phyloP scores from a whole-genome alignment of 768 basidiomycete species.

The Trametes punicea region DNA sequence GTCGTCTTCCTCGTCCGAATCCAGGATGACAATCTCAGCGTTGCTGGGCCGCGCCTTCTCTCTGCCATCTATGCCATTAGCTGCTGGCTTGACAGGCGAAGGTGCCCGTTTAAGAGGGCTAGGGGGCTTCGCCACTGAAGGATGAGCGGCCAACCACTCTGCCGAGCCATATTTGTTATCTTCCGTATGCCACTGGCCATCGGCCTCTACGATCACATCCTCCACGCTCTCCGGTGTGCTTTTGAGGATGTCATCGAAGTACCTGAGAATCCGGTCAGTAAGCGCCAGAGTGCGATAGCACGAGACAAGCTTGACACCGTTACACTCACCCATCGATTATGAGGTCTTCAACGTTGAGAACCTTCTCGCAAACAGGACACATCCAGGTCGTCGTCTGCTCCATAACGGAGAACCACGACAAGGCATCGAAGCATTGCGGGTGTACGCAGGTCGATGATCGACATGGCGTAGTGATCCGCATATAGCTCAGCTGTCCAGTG shows the following conservation, averaged over 20 bases:
- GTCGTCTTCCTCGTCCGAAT: constrained; percentile 73
- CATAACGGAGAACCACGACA: constrained; percentile 92
- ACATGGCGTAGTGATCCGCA: constrained; percentile 79
- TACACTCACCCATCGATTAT: constrained; percentile 85
- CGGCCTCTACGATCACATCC: constrained; percentile 89
- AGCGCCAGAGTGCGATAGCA: neutral
- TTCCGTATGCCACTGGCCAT: constrained; percentile 93
- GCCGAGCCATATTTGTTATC: constrained; percentile 82
- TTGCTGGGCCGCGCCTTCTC: constrained; percentile 46
- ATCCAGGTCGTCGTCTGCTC: constrained; percentile 95
- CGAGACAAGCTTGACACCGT: neutral
- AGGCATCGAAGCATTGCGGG: constrained; percentile 92
- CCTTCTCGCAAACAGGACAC: constrained; percentile 89
- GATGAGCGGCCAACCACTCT: constrained; percentile 63
- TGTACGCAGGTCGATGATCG: constrained; percentile 88
- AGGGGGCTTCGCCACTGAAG: constrained; percentile 17
- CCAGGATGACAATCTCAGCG: constrained; percentile 61
- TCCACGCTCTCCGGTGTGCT: constrained; percentile 77
- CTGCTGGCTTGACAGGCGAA: constrained; percentile 21
- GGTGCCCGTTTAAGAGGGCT: constrained; percentile 17
- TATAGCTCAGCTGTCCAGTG: constrained; percentile 67
- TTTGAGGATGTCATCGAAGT: constrained; percentile 82
- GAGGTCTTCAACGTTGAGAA: constrained; percentile 73
- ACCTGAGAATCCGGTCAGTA: constrained; percentile 44
- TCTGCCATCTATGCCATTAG: constrained; percentile 32